Conservation (phyloP, 192 early-diverging fungal species). For the Helicostylum pulchrum region DNA sequence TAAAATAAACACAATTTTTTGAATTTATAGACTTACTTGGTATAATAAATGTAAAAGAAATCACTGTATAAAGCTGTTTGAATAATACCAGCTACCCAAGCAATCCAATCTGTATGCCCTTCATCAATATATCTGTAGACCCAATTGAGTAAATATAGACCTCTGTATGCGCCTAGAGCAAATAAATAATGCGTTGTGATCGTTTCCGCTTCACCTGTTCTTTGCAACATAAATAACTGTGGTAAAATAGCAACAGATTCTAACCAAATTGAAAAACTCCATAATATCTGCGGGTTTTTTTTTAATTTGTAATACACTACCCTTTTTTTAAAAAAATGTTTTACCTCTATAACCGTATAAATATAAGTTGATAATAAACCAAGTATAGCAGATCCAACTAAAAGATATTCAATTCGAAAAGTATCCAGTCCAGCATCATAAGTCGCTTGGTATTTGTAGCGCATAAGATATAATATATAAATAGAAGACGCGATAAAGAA, state of each 20-base stretch:
- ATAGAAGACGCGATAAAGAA: slow-evolving; percentile 86
- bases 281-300: slow-evolving; percentile 65
- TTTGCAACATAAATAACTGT: slow-evolving; percentile 93
- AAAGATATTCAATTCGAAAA: slow-evolving; percentile 83
- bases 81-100: slow-evolving; percentile 85
- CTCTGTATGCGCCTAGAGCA: slow-evolving; percentile 90
- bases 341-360: slow-evolving; percentile 69
- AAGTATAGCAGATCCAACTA: slow-evolving; percentile 66
- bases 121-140: slow-evolving; percentile 73
- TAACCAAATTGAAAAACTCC: slow-evolving; percentile 97
- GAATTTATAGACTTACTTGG: slow-evolving; percentile 47
- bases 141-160: slow-evolving; percentile 91
- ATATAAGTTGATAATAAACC: slow-evolving; percentile 73
- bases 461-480: slow-evolving; percentile 93
- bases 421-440: slow-evolving; percentile 93
- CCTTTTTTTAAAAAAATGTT: not conserved
- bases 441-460: slow-evolving; percentile 76
- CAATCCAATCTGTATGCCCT: slow-evolving; percentile 68
- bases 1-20: not conserved
- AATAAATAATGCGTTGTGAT: slow-evolving; percentile 99
- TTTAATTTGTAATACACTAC: slow-evolving; percentile 43
- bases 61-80: slow-evolving; percentile 96
- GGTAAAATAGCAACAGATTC: slow-evolving; percentile 97
- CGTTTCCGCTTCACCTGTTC: slow-evolving; percentile 96
- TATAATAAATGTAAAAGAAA: slow-evolving; percentile 96